Conservation (phyloP, 352 stramenopile species). For the Pythium folliculosum region DNA sequence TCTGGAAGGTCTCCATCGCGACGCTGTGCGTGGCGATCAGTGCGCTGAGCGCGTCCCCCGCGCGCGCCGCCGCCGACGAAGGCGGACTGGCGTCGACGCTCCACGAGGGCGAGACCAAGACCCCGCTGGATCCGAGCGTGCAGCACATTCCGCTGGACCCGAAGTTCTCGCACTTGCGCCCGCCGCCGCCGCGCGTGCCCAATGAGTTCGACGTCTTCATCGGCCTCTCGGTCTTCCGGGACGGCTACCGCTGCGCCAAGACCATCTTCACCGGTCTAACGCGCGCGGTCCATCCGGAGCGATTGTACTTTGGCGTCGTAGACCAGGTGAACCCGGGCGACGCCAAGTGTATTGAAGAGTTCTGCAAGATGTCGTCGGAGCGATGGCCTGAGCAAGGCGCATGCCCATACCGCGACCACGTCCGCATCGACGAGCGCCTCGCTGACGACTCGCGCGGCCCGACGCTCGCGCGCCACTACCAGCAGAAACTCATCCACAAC, state of each 20-base stretch:
- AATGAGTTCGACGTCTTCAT: constrained; percentile 69
- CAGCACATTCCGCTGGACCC: constrained; percentile 69
- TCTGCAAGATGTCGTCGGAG: constrained; percentile 68
- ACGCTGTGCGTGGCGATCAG: constrained; percentile 3
- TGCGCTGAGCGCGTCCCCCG: constrained; percentile 3
- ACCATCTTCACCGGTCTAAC: constrained; percentile 81
- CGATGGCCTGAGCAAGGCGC: constrained; percentile 64
- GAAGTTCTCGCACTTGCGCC: constrained; percentile 41
- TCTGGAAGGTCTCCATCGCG: constrained; percentile 8
- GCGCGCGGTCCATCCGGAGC: constrained; percentile 66
- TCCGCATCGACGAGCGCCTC: constrained; percentile 65
- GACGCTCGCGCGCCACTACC: constrained; percentile 76
- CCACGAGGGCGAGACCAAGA: constrained; percentile 51
- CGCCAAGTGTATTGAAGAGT: constrained; percentile 72
- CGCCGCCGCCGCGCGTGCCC: constrained; percentile 59
- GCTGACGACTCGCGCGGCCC: constrained; percentile 76
- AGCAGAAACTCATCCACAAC: constrained; percentile 74
- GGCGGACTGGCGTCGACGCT: constrained; percentile 20
- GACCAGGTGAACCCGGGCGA: constrained; percentile 81
- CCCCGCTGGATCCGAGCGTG: constrained; percentile 55
- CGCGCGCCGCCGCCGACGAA: constrained; percentile 6
- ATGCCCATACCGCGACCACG: constrained; percentile 73
- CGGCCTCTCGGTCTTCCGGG: constrained; percentile 80
- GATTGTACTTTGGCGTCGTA: constrained; percentile 79
- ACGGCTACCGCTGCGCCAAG: constrained; percentile 78